Percentiles rank a stretch among this genome's conserved stretches.
Evolutionary conservation across 2,329 filamentous ascomycete species (phyloP).

Genomic region (Allantophomopsis lycopodina): DNA sequence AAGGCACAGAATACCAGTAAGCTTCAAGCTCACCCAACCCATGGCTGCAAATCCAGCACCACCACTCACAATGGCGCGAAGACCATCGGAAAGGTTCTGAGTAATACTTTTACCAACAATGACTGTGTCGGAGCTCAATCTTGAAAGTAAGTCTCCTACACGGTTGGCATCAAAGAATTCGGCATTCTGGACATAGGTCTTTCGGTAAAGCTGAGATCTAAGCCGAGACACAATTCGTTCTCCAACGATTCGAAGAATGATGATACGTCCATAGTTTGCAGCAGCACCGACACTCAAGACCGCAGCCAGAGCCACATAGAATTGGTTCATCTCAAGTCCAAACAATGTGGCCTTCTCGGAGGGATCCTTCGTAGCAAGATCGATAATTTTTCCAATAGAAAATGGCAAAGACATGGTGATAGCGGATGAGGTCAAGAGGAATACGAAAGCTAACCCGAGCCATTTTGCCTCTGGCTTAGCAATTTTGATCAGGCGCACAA

Average conservation of each 20-base stretch:
- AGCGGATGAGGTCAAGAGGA: conserved; percentile 77
- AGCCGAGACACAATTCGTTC: conserved; percentile 87
- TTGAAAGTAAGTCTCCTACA: conserved; percentile 89
- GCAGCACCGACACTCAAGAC: conserved; percentile 73
- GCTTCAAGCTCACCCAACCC: conserved; percentile 86
- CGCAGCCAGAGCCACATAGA: conserved; percentile 68
- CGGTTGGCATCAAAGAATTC: conserved; percentile 98
- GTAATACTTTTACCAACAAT: conserved; percentile 98
- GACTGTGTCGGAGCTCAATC: conserved; percentile 89
- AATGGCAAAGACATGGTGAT: conserved; percentile 97
- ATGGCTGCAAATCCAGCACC: conserved; percentile 82
- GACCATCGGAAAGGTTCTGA: conserved; percentile 92
- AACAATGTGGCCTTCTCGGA: conserved; percentile 60
- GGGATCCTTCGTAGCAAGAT: conserved; percentile 68
- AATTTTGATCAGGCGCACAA: conserved; percentile 80
- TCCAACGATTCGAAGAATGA: conserved; percentile 85
- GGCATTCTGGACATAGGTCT: conserved; percentile 92
- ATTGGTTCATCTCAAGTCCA: conserved; percentile 72
- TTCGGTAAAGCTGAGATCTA: conserved; percentile 77
- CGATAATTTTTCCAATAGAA: conserved; percentile 89
- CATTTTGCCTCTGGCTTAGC: conserved; percentile 72
- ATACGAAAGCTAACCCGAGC: conserved; percentile 65
- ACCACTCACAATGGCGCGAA: conserved; percentile 81
- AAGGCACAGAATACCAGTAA: conserved; percentile 74
- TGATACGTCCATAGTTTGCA: conserved; percentile 88